These are phyloP conservation scores for Pestalotiopsis sp. DNA, from an alignment of 2,329 filamentous ascomycete species.

Conservation along the genomic window DNA sequence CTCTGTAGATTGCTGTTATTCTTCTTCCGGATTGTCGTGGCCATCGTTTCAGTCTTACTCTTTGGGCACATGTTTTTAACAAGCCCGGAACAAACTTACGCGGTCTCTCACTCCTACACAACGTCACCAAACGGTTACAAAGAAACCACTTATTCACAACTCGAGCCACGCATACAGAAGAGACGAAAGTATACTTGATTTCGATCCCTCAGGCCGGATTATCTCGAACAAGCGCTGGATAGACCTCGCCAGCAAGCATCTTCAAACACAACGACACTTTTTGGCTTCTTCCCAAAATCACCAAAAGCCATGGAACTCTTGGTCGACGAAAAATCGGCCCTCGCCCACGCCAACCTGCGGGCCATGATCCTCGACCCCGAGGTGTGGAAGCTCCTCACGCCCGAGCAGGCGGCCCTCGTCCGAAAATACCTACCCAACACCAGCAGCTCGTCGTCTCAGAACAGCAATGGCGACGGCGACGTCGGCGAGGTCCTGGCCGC, in stretches of 20 bases:
- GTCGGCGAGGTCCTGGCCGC: not conserved
- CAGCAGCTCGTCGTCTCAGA: too few species aligned
- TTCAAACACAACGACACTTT: not conserved
- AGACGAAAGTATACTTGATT: not conserved
- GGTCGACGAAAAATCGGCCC: not conserved
- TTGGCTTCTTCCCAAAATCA: not conserved
- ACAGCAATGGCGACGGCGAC: not conserved
- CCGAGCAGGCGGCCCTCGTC: not conserved
- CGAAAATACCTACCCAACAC: not conserved
- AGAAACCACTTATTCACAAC: not conserved
- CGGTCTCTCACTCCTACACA: not conserved
- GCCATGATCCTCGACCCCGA: slow-evolving; percentile 5
- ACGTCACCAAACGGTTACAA: not conserved
- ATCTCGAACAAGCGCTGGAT: not conserved
- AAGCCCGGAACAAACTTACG: not conserved
- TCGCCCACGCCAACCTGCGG: slow-evolving; percentile 2
- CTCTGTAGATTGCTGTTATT: too few species aligned
- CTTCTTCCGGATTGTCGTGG: too few species aligned
- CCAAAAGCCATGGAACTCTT: slow-evolving; percentile 5
- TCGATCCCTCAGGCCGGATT: not conserved
- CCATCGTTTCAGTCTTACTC: not conserved
- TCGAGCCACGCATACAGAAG: not conserved
- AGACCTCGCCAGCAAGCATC: not conserved
- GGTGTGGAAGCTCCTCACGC: slow-evolving; percentile 7
- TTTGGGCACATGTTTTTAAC: not conserved